A percentile compares a stretch with the other conserved stretches of the same genome.
Conservation (phyloP, 2,329 filamentous ascomycete genomes). For the Apiospora arundinis region DNA sequence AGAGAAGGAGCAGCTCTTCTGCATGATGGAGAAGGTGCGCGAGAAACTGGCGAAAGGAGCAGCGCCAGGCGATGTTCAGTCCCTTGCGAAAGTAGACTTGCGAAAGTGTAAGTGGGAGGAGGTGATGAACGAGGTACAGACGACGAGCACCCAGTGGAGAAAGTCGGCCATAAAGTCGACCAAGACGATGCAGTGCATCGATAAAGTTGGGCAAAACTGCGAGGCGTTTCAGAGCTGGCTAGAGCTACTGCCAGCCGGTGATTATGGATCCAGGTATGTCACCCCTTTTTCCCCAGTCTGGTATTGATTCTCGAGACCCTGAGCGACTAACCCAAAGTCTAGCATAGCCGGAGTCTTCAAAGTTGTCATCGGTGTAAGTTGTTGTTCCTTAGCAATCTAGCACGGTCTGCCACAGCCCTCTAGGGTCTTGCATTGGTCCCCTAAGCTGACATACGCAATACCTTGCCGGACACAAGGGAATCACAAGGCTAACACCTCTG, state of each 20-base stretch:
- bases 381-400: background rate
- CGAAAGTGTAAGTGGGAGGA: background rate
- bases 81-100: background rate
- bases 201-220: background rate
- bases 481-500: background rate
- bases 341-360: conserved; percentile 6
- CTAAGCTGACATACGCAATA: background rate
- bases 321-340: background rate
- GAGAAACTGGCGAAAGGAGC: background rate
- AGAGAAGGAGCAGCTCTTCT: background rate
- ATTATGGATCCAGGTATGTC: background rate
- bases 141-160: background rate
- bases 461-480: background rate
- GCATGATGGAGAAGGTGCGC: background rate
- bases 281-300: background rate
- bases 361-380: background rate
- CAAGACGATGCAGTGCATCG: background rate
- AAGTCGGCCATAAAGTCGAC: background rate
- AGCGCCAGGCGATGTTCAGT: no score
- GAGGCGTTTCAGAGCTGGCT: background rate
- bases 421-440: background rate
- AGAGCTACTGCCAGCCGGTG: background rate
- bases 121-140: background rate
- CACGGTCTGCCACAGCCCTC: background rate
- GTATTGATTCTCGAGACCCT: no score